A percentile compares a stretch with the other conserved stretches of the same genome.
Conservation (phyloP, 2,329 filamentous ascomycete genomes). For the Zymoseptoria tritici region DNA sequence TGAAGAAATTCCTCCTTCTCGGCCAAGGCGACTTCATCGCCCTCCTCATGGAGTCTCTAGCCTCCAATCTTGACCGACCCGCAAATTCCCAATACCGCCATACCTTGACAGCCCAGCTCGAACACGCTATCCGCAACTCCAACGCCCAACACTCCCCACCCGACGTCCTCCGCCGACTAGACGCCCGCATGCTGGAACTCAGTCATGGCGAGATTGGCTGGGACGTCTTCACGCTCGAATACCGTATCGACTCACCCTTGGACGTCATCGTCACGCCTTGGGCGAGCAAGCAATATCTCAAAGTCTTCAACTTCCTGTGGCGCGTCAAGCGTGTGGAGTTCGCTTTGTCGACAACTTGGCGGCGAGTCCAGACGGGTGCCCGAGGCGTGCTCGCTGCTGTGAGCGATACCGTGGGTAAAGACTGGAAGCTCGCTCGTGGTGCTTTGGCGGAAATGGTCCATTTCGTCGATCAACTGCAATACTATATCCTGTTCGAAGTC, state of each 20-base stretch:
- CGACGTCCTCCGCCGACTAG: constrained; percentile 82
- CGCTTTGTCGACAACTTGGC: constrained; percentile 81
- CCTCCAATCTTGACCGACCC: constrained; percentile 84
- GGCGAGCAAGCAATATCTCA: constrained; percentile 92
- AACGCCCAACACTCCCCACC: constrained; percentile 93
- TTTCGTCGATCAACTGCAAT: constrained; percentile 92
- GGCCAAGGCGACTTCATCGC: constrained; percentile 97
- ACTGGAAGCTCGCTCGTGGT: constrained; percentile 87
- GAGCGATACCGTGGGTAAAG: constrained; percentile 51
- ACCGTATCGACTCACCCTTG: constrained; percentile 93
- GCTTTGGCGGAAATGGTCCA: constrained; percentile 96
- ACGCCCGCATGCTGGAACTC: constrained; percentile 96
- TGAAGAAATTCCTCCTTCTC: constrained; percentile 91
- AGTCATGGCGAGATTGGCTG: constrained; percentile 96
- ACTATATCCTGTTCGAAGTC: constrained; percentile 97
- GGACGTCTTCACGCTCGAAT: constrained; percentile 98
- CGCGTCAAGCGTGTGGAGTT: constrained; percentile 97
- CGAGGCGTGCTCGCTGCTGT: constrained; percentile 79
- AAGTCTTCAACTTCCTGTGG: constrained; percentile 99
- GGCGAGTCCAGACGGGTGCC: constrained; percentile 89
- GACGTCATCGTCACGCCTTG: constrained; percentile 96
- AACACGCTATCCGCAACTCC: constrained; percentile 92
- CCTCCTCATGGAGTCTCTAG: constrained; percentile 90
- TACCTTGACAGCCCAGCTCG: constrained; percentile 92
- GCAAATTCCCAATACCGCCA: constrained; percentile 96